Percentiles rank a stretch among this genome's conserved stretches.
phyloP scores from a whole-genome alignment of 2,329 filamentous ascomycete species.

The Colletotrichum sansevieriae region DNA sequence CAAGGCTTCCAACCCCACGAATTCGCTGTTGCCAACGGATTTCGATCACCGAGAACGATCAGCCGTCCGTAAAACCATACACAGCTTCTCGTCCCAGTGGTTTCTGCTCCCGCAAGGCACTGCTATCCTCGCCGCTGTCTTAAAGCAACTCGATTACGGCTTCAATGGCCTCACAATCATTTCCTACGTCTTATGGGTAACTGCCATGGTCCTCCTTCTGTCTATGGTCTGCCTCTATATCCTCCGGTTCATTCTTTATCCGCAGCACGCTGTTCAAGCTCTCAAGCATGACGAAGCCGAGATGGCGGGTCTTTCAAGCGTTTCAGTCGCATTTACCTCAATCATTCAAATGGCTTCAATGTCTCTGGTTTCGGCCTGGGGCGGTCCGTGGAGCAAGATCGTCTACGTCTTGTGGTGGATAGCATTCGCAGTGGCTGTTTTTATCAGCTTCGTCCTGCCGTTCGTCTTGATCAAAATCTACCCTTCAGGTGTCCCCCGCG shows the following conservation, averaged over 20 bases:
- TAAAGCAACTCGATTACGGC: conserved; percentile 55
- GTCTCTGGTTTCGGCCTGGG: conserved; percentile 40
- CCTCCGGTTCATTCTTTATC: conserved; percentile 50
- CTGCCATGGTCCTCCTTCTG: conserved; percentile 51
- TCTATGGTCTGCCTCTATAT: conserved; percentile 49
- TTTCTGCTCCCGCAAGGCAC: conserved; percentile 56
- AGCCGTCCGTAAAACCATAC: conserved; percentile 43
- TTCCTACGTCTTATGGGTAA: conserved; percentile 54
- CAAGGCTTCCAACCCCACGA: neutral
- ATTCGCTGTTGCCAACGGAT: neutral
- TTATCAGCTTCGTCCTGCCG: conserved; percentile 50
- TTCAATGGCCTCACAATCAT: conserved; percentile 53
- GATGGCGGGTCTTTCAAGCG: conserved; percentile 53
- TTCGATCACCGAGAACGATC: neutral
- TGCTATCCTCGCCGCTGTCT: conserved; percentile 51
- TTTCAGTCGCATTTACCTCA: conserved; percentile 51
- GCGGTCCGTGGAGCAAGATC: conserved; percentile 43
- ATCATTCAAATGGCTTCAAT: conserved; percentile 46
- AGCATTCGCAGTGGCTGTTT: conserved; percentile 49
- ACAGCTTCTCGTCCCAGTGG: conserved; percentile 52
- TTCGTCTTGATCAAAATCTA: conserved; percentile 53
- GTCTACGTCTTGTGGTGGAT: conserved; percentile 58
- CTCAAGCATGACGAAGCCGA: conserved; percentile 51
- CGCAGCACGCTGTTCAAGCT: conserved; percentile 47
- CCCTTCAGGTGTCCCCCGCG: conserved; percentile 49